phyloP scores from a whole-genome alignment of 2,329 filamentous ascomycete genomes.

The Albophoma yamanashiensis region DNA sequence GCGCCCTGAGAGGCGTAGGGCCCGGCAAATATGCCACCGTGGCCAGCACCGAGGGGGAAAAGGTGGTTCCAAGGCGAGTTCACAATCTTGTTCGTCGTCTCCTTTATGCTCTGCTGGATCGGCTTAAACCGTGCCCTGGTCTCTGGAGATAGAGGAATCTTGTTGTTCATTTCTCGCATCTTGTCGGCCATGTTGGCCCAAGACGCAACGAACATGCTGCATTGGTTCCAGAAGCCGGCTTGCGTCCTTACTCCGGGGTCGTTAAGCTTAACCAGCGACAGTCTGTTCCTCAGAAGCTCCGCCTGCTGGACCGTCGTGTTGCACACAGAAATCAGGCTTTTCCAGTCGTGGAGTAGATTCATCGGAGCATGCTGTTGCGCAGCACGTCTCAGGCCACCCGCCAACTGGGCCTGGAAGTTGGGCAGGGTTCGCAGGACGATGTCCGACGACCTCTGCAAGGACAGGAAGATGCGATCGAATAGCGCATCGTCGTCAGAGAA shows the following conservation, averaged over 20 bases:
- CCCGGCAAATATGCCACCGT: constrained; percentile 8
- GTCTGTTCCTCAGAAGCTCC: constrained; percentile 58
- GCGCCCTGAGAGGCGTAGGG: constrained; percentile 13
- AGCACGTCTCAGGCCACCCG: constrained; percentile 50
- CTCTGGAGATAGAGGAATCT: constrained; percentile 48
- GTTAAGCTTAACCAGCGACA: constrained; percentile 74
- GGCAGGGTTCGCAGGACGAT: constrained; percentile 64
- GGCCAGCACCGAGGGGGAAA: constrained; percentile 9
- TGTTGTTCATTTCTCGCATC: constrained; percentile 44
- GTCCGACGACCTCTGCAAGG: constrained; percentile 63
- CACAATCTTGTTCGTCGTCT: constrained; percentile 63
- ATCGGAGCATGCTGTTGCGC: constrained; percentile 49
- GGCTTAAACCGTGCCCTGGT: constrained; percentile 66
- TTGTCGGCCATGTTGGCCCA: constrained; percentile 56
- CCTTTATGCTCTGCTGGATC: constrained; percentile 73
- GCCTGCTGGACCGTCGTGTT: constrained; percentile 61
- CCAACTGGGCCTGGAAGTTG: constrained; percentile 55
- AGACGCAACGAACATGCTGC: constrained; percentile 61
- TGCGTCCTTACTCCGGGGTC: constrained; percentile 65
- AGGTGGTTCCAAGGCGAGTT: constrained; percentile 46
- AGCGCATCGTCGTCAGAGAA: constrained; percentile 66
- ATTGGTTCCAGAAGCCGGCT: constrained; percentile 54
- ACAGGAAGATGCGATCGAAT: constrained; percentile 75
- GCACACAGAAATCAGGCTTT: constrained; percentile 60
- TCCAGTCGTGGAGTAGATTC: constrained; percentile 55